Base-by-base conservation (phyloP, 2,329 filamentous ascomycete genomes). In the Plenodomus lindquistii region DNA sequence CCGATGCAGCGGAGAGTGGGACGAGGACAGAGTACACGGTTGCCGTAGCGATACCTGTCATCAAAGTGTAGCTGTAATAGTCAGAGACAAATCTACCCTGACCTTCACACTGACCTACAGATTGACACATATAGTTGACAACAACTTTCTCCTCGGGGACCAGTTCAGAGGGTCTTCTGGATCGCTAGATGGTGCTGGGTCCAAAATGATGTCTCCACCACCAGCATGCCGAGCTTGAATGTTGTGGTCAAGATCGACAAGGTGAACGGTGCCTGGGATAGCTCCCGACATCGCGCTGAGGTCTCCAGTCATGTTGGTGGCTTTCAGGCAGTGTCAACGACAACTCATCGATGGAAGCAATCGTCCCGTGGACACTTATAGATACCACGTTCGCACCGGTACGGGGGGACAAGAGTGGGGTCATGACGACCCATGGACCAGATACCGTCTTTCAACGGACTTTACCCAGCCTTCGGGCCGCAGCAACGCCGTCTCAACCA, bases 11-110 rank as follows among this genome's bases (percentile, higher is more conserved):
- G 7, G 73, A 73, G 34, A 82, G 77, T 10, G 76, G 75, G 4
- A 74, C 74, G 8, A 81, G 66, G 7, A 81, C 75, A 7, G 74
- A 77, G 55, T 81, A 81, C n/a, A 79, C 75, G 8, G 76, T 72
- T 1, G 78, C 73, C 17, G 71, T 71, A 3, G 79, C 72, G 38
- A 81, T 77, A n/a, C 78, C 79, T 13, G 73, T 73, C 64, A 76
- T 76, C 37, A 79, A 69, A 1, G 74, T 76, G 55, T 80, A 81
- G n/a, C 78, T 66, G 75, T 42, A 17, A 73, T 73, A 48, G 35
- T 57, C 7, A 66, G 46, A 19, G 4, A 13, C 6, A 13, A 10
- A n/a, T 19, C 10, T 6, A 15, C 7, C 17, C 2, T 13, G 17
- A 15, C 11, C 4, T 10, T 2, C 37, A 9, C 16, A 10, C 19